A percentile compares a stretch with the other conserved stretches of the same genome.
These are phyloP conservation scores for Lentinula guzmanii DNA, from an alignment of 768 basidiomycete genomes.

Conservation along the genomic window DNA sequence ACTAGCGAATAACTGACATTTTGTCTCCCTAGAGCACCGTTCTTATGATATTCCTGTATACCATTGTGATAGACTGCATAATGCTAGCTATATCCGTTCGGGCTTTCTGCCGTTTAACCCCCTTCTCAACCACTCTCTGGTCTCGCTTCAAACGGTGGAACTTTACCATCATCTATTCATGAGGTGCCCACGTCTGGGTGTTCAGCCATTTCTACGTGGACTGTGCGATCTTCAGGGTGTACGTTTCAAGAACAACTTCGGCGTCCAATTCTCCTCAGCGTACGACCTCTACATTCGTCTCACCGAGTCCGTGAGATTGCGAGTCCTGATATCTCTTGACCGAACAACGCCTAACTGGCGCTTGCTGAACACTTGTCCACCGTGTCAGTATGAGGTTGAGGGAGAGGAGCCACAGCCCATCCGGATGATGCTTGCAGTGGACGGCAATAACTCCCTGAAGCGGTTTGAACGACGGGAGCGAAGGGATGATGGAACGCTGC, in stretches of 20 bases:
- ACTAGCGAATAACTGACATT: too few species aligned
- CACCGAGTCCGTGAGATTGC: neutral
- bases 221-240: conserved; percentile 22
- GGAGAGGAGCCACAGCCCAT: too few species aligned
- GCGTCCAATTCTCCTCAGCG: conserved; percentile 17
- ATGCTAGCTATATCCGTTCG: conserved; percentile 14
- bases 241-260: conserved; percentile 12
- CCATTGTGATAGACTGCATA: neutral
- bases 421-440: too few species aligned
- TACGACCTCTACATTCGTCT: conserved; percentile 21
- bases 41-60: too few species aligned
- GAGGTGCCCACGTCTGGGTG: conserved; percentile 19
- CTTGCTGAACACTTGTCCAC: conserved; percentile 19
- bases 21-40: too few species aligned
- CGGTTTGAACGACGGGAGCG: too few species aligned
- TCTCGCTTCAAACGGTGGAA: conserved; percentile 17
- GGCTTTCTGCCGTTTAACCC: conserved; percentile 21
- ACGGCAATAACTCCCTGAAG: too few species aligned
- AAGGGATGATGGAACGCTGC: neutral
- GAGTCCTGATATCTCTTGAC: conserved; percentile 15
- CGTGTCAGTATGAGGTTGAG: conserved; percentile 18
- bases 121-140: conserved; percentile 10
- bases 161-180: conserved; percentile 11
- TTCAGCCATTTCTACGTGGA: conserved; percentile 20
- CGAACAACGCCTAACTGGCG: conserved; percentile 18